These are phyloP conservation scores for Solanum chacoense DNA, from an alignment of 305 asterid species.

Conservation along the genomic window DNA sequence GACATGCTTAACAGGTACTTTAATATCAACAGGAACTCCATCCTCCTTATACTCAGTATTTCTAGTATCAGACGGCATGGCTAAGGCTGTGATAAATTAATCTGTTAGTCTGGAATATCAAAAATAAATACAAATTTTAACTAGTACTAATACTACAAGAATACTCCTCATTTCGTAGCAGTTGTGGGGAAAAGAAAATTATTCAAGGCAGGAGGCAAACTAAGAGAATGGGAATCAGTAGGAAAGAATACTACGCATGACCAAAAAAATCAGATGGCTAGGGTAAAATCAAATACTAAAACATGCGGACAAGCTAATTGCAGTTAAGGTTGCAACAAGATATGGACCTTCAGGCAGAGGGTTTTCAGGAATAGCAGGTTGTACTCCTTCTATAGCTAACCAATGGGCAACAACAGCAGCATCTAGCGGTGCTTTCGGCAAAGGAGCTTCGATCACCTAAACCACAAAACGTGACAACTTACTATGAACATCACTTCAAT, in stretches of 20 bases:
- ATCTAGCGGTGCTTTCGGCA: constrained; percentile 86
- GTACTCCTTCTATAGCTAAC: constrained; percentile 93
- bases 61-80: constrained; percentile 56
- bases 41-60: constrained; percentile 73
- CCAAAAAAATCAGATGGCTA: neutral
- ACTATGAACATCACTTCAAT: neutral
- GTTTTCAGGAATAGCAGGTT: constrained; percentile 95
- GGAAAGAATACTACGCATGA: neutral
- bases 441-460: constrained; percentile 90
- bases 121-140: neutral
- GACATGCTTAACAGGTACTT: constrained; percentile 88
- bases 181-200: neutral
- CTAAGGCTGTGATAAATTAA: constrained; percentile 32
- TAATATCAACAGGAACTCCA: constrained; percentile 68
- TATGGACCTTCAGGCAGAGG: constrained; percentile 68
- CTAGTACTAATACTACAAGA: neutral
- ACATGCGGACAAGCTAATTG: neutral
- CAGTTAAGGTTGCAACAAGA: neutral
- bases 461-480: constrained; percentile 2
- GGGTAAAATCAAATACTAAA: neutral
- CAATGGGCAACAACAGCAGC: constrained; percentile 73
- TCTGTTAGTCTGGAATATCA: neutral
- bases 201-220: neutral
- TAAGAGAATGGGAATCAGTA: neutral
- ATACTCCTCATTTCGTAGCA: neutral